Evolutionary conservation across 2,329 filamentous ascomycete species (phyloP), one percentile per base, ranked within the genome.

Genomic region (Epichloe sp.): DNA sequence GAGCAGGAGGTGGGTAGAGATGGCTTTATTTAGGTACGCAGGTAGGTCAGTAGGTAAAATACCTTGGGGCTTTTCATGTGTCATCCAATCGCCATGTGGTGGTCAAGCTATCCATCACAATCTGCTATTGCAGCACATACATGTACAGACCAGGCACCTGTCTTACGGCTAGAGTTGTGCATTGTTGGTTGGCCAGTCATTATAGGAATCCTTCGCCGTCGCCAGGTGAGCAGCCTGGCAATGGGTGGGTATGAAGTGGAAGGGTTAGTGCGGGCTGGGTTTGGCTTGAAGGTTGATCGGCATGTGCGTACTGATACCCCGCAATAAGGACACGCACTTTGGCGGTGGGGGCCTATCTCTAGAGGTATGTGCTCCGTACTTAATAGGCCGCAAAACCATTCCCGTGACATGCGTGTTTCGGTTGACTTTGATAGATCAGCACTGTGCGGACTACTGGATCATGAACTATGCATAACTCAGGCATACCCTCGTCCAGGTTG

Each of bases 351-450:
- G 23, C 11, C 26, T 31, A 31, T 8, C 31, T 31, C 3, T 31
- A 31, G 54, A 31, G 54, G 55, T 55, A 58, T 59, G 58, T 26
- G 6, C 23, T 26, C 23, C 23, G 23, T 58, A 41, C 5, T 17
- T 41, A 10, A 3, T 19, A 4, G 38, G 17, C 38, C 38, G 12
- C 8, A 41, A 41, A 31, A 31, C 31, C 31, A 31, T 4, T 31
- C 3, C 10, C 31, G 31, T 31, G 31, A 31, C 31, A 31, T 31
- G 8, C 10, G 10, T 31, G 31, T 31, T 31, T 31, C 31, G 31
- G 31, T 31, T 31, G 31, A 10, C 10, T 10, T 31, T 31, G 31
- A 31, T 31, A 31, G 10, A 10, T 10, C 7, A 31, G 26, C 26
- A 31, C 26, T 31, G 26, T 31, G 26, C 26, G 26, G 26, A 31